Percentiles rank a stretch among this genome's conserved stretches.
These are phyloP conservation scores for Tolypocladium endophyticum DNA, from an alignment of 2,329 filamentous ascomycete species.

Conservation along the genomic window DNA sequence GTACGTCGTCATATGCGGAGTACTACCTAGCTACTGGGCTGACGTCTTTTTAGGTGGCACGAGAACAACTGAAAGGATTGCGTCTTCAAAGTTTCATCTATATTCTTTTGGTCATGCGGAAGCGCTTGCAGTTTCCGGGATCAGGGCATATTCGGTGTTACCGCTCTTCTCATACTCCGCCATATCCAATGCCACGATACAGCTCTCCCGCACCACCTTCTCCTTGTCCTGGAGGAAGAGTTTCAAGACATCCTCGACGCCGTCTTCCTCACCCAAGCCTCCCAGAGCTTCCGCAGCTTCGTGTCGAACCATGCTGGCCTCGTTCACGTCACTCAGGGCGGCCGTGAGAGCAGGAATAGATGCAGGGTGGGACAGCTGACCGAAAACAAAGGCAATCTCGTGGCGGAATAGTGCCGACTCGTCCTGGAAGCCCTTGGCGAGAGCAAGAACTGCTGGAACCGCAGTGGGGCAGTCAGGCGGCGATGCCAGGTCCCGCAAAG, in stretches of 20 bases:
- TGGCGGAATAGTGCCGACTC: slow-evolving; percentile 89
- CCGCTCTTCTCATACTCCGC: slow-evolving; percentile 90
- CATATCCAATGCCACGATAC: slow-evolving; percentile 95
- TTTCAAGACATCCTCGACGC: slow-evolving; percentile 77
- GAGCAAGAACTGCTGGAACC: slow-evolving; percentile 71
- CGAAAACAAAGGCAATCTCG: slow-evolving; percentile 97
- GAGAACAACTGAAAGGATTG: slow-evolving; percentile 43
- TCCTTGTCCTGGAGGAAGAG: slow-evolving; percentile 83
- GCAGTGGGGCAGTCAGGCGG: slow-evolving; percentile 86
- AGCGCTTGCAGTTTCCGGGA: slow-evolving; percentile 51
- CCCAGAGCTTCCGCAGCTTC: slow-evolving; percentile 95
- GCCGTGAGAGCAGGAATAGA: slow-evolving; percentile 82
- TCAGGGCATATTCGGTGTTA: slow-evolving; percentile 82
- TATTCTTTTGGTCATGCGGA: slow-evolving; percentile 21
- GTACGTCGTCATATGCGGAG: slow-evolving; percentile 35
- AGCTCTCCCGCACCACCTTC: slow-evolving; percentile 86
- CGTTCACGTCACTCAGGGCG: slow-evolving; percentile 65
- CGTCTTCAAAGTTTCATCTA: neutral
- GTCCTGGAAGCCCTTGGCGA: slow-evolving; percentile 78
- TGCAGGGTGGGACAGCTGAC: slow-evolving; percentile 90
- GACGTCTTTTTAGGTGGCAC: slow-evolving; percentile 31
- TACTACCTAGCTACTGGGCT: neutral
- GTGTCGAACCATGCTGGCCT: slow-evolving; percentile 94
- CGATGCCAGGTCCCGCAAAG: slow-evolving; percentile 85
- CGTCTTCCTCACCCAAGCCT: slow-evolving; percentile 84